Percentiles rank a stretch among this genome's conserved stretches.
Evolutionary conservation across 441 rosid genomes (phyloP).

Genomic region (Pelargonium cotyledonis): DNA sequence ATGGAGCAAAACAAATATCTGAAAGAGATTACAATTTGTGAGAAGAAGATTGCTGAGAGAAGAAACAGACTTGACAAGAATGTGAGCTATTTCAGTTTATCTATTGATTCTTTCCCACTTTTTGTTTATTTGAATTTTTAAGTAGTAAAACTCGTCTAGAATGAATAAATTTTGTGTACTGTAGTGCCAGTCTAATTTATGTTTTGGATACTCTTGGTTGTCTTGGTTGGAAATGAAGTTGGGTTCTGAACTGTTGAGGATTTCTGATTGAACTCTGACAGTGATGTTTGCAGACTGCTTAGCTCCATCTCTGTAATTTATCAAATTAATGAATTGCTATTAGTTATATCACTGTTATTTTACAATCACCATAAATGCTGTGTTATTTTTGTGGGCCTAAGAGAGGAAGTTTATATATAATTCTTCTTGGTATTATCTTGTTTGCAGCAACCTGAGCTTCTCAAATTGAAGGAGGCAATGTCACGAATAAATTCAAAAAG

Average conservation of each 20-base stretch:
- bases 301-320: background rate
- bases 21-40: conserved; percentile 71
- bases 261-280: conserved; percentile 2
- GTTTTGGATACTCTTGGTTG: conserved; percentile 2
- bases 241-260: background rate
- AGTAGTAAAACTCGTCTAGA: background rate
- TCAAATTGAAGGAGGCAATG: conserved; percentile 79
- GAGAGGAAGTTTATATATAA: conserved; percentile 11
- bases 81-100: conserved; percentile 43
- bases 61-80: conserved; percentile 57
- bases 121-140: background rate
- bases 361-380: background rate
- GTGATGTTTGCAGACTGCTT: conserved; percentile 10
- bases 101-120: conserved; percentile 6
- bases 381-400: conserved; percentile 7
- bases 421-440: conserved; percentile 21
- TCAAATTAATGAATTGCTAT: background rate
- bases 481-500: conserved; percentile 80
- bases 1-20: conserved; percentile 69
- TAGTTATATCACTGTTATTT: conserved; percentile 1
- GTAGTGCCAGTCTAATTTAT: background rate
- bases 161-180: conserved; percentile 1
- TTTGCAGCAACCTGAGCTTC: conserved; percentile 85
- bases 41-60: conserved; percentile 80
- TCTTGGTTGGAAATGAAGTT: background rate